Conservation (phyloP, 208 protist genomes). For the Entamoeba invadens region DNA sequence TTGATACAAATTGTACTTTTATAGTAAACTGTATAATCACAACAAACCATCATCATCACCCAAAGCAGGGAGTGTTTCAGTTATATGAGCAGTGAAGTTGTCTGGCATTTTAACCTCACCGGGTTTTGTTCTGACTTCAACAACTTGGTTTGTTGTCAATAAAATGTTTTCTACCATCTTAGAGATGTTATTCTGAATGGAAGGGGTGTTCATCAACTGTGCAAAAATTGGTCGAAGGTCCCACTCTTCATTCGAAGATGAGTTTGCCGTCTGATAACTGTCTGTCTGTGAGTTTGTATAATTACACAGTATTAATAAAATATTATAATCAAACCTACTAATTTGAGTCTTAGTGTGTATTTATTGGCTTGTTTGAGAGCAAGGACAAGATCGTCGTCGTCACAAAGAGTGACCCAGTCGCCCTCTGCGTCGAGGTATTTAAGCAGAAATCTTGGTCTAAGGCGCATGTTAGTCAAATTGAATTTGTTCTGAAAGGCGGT, state of each 20-base stretch:
- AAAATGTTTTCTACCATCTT: background rate
- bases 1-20: too few relatives aligned
- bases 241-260: background rate
- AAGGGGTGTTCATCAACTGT: background rate
- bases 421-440: background rate
- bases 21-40: too few relatives aligned
- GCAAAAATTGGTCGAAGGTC: background rate
- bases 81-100: background rate
- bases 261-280: background rate
- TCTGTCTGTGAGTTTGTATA: background rate
- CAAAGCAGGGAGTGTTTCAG: background rate
- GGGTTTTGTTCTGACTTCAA: background rate
- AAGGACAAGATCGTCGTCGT: background rate
- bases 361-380: background rate
- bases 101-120: background rate
- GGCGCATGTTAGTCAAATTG: background rate
- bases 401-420: background rate
- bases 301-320: background rate
- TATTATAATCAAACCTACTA: background rate
- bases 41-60: background rate
- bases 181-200: background rate
- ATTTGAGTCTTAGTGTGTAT: background rate
- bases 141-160: background rate
- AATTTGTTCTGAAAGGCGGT: background rate
- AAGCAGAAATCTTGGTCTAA: background rate